Percentiles rank a stretch among this genome's conserved stretches.
Conservation (phyloP, 2,329 filamentous ascomycete genomes). For the Nigrospora osmanthi region DNA sequence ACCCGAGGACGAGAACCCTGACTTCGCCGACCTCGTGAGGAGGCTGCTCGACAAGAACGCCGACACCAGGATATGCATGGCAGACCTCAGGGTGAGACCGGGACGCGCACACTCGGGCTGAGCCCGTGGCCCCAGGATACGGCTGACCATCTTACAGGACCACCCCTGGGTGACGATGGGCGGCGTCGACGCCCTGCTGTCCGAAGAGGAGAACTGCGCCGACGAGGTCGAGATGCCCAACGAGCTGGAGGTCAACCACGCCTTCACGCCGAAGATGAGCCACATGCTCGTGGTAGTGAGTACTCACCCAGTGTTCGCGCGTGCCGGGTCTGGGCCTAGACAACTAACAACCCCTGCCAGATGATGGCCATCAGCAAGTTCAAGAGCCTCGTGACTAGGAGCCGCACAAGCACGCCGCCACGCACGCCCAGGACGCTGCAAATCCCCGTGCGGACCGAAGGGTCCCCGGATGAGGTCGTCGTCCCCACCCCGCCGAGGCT, state of each 20-base stretch:
- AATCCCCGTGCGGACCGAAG: conserved; percentile 4
- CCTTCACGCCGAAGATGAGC: conserved; percentile 84
- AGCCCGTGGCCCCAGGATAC: neutral
- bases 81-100: conserved; percentile 64
- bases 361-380: conserved; percentile 90
- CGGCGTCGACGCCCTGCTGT: conserved; percentile 70
- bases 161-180: conserved; percentile 89
- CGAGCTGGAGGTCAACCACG: conserved; percentile 80
- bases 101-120: neutral
- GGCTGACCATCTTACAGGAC: conserved; percentile 44
- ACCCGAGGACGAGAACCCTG: conserved; percentile 53
- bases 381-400: conserved; percentile 61
- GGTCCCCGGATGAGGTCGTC: neutral
- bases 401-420: conserved; percentile 18
- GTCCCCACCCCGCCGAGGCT: neutral
- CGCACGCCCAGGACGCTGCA: conserved; percentile 9
- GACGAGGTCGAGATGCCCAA: conserved; percentile 77
- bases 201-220: conserved; percentile 78
- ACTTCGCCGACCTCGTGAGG: conserved; percentile 67
- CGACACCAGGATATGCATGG: conserved; percentile 73
- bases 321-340: too few relatives aligned
- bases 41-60: conserved; percentile 80
- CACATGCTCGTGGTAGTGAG: conserved; percentile 75
- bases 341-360: conserved; percentile 28
- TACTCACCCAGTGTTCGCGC: neutral